These are phyloP conservation scores for Solanum sitiens DNA, from an alignment of 257 asterid genomes.

Conservation along the genomic window DNA sequence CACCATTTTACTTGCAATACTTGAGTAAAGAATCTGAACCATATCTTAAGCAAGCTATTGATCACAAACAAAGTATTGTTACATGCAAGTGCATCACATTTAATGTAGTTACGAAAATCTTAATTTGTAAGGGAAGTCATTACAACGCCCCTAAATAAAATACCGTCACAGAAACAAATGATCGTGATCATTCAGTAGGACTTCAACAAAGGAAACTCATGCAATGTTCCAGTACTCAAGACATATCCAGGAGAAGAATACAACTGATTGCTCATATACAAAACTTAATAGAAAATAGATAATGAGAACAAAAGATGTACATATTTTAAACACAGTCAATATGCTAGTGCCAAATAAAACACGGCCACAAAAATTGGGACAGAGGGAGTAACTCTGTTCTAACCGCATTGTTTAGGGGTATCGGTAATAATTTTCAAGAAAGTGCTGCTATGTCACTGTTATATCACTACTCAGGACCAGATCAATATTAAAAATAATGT, in stretches of 20 bases:
- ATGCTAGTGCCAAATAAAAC: not conserved
- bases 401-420: not conserved
- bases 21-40: not conserved
- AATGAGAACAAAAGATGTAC: not conserved
- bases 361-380: not conserved
- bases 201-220: not conserved
- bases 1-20: not conserved
- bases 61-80: not conserved
- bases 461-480: not conserved
- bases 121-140: not conserved
- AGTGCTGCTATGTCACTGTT: not conserved
- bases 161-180: not conserved
- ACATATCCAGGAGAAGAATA: not conserved
- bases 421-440: not conserved
- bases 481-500: not conserved
- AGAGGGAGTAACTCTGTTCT: not conserved
- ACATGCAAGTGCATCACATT: not conserved
- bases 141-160: not conserved
- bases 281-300: not conserved
- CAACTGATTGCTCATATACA: not conserved
- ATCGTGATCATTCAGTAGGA: not conserved
- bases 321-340: too few species aligned
- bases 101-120: not conserved
- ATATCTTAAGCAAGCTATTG: not conserved
- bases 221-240: not conserved